Percentiles rank a stretch among this genome's conserved stretches.
Evolutionary conservation across 257 asterid genomes (phyloP).

Genomic region (Solanum ossicruentum): DNA sequence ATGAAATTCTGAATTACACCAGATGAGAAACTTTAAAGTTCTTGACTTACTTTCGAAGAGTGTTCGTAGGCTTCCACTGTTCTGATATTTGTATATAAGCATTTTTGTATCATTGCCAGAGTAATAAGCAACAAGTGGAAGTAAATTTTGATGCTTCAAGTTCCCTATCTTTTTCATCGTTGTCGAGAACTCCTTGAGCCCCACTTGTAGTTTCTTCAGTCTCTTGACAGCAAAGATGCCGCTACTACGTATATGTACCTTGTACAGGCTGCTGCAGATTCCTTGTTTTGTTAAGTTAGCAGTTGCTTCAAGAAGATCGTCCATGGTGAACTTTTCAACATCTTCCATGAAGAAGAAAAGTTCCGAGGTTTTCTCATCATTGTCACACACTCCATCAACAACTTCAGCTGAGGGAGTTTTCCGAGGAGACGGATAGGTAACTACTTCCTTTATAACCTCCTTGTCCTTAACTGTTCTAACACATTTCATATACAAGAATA

Average conservation of each 20-base stretch:
- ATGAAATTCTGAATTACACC: not conserved
- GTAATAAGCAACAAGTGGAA: slow-evolving; percentile 27
- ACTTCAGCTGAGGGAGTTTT: slow-evolving; percentile 5
- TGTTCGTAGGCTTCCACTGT: slow-evolving; percentile 27
- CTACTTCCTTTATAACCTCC: not conserved
- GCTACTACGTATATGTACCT: slow-evolving; percentile 12
- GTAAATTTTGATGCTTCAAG: slow-evolving; percentile 34
- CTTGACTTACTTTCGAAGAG: slow-evolving; percentile 16
- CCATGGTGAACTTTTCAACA: slow-evolving; percentile 23
- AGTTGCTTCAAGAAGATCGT: slow-evolving; percentile 32
- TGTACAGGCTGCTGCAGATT: slow-evolving; percentile 25
- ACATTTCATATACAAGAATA: not conserved
- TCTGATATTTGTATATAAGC: slow-evolving; percentile 26
- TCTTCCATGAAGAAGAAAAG: slow-evolving; percentile 30
- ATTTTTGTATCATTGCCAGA: slow-evolving; percentile 24
- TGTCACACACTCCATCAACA: not conserved
- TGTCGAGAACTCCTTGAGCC: slow-evolving; percentile 18
- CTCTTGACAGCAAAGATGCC: slow-evolving; percentile 31
- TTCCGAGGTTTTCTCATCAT: slow-evolving; percentile 17
- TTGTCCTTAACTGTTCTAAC: not conserved
- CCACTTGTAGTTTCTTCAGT: slow-evolving; percentile 16
- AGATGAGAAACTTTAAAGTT: not conserved
- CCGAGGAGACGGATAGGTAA: not conserved
- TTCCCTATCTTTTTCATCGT: slow-evolving; percentile 27
- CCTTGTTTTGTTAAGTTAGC: slow-evolving; percentile 22